Evolutionary conservation across 179 eudicot species (phyloP).

Genomic region (Silene vulgaris): DNA sequence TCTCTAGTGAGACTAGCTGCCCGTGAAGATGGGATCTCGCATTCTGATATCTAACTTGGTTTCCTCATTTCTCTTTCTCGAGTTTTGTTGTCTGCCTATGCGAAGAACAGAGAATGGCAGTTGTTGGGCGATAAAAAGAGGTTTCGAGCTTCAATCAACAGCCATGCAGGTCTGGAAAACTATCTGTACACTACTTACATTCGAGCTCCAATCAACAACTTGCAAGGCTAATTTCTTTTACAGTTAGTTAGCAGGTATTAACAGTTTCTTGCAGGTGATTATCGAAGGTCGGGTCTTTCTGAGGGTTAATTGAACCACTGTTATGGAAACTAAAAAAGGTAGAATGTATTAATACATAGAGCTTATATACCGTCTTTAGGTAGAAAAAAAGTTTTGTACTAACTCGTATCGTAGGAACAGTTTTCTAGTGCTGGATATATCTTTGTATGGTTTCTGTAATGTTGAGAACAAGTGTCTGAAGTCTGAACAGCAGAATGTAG

Average conservation of each 20-base stretch:
- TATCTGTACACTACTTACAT: slow-evolving; percentile 14
- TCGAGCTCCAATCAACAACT: neutral
- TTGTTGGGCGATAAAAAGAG: slow-evolving; percentile 12
- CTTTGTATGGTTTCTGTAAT: neutral
- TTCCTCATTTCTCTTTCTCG: slow-evolving; percentile 9
- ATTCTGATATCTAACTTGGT: slow-evolving; percentile 18
- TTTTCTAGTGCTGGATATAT: neutral
- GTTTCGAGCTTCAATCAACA: slow-evolving; percentile 20
- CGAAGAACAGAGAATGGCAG: slow-evolving; percentile 10
- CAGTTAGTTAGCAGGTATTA: slow-evolving; percentile 8
- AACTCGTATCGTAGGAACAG: neutral
- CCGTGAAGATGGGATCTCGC: slow-evolving; percentile 5
- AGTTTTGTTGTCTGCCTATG: slow-evolving; percentile 18
- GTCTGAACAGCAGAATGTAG: too few species aligned
- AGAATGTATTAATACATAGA: slow-evolving; percentile 19
- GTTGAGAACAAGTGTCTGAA: too few species aligned
- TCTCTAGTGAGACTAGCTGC: neutral
- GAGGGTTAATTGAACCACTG: neutral
- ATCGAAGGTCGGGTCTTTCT: slow-evolving; percentile 7
- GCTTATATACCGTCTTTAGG: slow-evolving; percentile 8
- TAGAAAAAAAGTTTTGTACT: slow-evolving; percentile 24
- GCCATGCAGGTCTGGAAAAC: slow-evolving; percentile 19
- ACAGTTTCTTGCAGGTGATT: slow-evolving; percentile 16
- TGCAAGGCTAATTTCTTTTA: neutral
- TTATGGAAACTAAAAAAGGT: neutral